These are phyloP conservation scores for Ophiorrhiza pumila DNA, from an alignment of 257 asterid species.

Conservation along the genomic window DNA sequence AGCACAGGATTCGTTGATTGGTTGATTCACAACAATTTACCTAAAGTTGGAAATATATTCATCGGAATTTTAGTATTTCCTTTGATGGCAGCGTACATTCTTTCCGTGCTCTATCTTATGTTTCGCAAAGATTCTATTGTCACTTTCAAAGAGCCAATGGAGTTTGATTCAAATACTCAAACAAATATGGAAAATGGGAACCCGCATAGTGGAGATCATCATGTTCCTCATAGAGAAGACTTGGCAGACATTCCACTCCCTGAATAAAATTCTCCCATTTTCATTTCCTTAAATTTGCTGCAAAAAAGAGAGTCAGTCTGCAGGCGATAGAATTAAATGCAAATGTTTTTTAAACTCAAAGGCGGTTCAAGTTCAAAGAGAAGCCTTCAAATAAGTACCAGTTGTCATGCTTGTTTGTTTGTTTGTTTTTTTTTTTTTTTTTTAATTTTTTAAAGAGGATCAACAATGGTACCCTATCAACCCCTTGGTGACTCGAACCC, in stretches of 20 bases:
- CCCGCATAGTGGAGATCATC: slow-evolving; percentile 22
- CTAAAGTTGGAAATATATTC: slow-evolving; percentile 63
- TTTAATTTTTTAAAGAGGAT: no score
- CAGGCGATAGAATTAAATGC: no score
- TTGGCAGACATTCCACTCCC: slow-evolving; percentile 55
- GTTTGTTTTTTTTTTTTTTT: no score
- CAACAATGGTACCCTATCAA: no score
- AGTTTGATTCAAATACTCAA: slow-evolving; percentile 32
- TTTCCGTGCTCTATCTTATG: slow-evolving; percentile 69
- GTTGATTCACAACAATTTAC: slow-evolving; percentile 58
- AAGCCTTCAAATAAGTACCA: no score
- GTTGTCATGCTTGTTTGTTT: no score
- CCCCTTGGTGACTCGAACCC: no score
- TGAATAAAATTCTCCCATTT: slow-evolving; percentile 14
- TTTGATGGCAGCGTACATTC: slow-evolving; percentile 57
- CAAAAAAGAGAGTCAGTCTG: no score
- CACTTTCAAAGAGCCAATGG: slow-evolving; percentile 52
- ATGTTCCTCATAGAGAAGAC: slow-evolving; percentile 58
- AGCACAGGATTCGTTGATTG: slow-evolving; percentile 65
- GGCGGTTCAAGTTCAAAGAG: no score
- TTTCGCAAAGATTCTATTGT: slow-evolving; percentile 66
- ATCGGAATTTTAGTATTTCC: slow-evolving; percentile 76
- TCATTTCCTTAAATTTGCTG: no score
- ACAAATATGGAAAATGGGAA: slow-evolving; percentile 45
- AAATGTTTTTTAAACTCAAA: no score